Conservation (phyloP, 2,329 filamentous ascomycete species). For the Cercospora brassicicola region DNA sequence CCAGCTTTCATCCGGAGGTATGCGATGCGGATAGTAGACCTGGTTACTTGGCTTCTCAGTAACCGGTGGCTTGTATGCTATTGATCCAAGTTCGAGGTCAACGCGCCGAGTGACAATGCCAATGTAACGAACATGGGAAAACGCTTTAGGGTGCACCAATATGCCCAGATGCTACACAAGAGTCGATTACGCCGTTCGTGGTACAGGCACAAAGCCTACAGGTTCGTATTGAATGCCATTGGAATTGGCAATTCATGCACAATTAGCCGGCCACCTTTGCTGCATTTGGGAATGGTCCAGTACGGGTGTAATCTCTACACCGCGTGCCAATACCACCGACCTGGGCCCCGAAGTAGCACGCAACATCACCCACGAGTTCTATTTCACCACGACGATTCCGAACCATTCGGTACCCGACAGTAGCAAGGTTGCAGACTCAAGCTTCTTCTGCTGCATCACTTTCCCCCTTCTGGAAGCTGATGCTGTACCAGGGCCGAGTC, state of each 20-base stretch:
- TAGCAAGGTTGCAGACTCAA: background rate
- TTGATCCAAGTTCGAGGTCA: background rate
- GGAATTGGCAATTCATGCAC: background rate
- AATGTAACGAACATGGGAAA: background rate
- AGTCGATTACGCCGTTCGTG: background rate
- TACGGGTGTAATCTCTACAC: background rate
- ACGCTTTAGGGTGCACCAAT: background rate
- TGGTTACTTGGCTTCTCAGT: background rate
- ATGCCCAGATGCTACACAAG: background rate
- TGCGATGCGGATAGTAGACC: background rate
- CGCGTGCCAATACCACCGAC: background rate
- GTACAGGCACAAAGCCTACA: background rate
- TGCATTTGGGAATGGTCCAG: background rate
- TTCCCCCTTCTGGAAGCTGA: conserved; percentile 5
- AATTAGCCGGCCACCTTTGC: background rate
- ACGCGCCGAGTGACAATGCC: background rate
- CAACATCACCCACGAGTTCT: background rate
- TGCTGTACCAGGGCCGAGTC: background rate
- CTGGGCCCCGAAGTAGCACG: background rate
- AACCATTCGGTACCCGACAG: background rate
- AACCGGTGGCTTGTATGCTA: background rate
- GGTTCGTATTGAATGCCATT: background rate
- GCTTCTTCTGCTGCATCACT: conserved; percentile 4
- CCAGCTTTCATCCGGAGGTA: background rate
- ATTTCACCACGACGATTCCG: background rate